Evolutionary conservation across 148 eudicot genomes (phyloP), one percentile per base, ranked within the genome.

Genomic region (Nyssa sinensis): DNA sequence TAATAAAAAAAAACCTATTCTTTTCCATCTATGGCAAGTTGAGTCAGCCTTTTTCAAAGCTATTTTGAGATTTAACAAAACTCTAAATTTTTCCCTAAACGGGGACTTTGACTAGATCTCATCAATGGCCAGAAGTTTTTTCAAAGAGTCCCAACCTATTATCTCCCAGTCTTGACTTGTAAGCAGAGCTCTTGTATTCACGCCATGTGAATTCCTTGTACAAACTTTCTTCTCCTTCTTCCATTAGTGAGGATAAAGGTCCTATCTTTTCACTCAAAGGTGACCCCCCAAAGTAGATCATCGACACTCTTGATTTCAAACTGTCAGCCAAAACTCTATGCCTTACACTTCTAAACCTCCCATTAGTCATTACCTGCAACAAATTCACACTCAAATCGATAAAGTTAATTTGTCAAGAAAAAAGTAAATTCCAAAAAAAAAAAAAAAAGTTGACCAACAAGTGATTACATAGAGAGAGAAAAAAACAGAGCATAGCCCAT

Each of bases 221-320:
- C 71, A 77, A 62, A 44, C 85, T 74, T 49, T 84, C 85, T 75
- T 84, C 87, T 3, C 85, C 89, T 25, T 73, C 73, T 16, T 77
- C 71, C 84, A 86, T 81, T 29, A 87, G 65, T 7, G 87, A 82
- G 53, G 80, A 63, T 7, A 91, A 81, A 71, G 93, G 89, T 41
- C 81, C 72, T 44, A 91, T 89, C 72, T 80, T 84, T 49, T 85
- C 84, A 72, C 64, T 66, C 78, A 86, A 74, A 8, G 96, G 91
- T 74, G 91, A 91, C 49, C 93, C 94, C 60, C 87, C 94, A 78
- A 90, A 87, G 73, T 82, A 90, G 39, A 90, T 86, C 94, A 90
- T 90, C 37, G 96, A 91, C 25, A 91, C 60, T 74, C 94, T 91
- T 58, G 94, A 76, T 72, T 83, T 85, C n/a, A 61, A 61, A 33